Evolutionary conservation across 352 stramenopile genomes (phyloP).

Genomic region (Pythium dissimile): DNA sequence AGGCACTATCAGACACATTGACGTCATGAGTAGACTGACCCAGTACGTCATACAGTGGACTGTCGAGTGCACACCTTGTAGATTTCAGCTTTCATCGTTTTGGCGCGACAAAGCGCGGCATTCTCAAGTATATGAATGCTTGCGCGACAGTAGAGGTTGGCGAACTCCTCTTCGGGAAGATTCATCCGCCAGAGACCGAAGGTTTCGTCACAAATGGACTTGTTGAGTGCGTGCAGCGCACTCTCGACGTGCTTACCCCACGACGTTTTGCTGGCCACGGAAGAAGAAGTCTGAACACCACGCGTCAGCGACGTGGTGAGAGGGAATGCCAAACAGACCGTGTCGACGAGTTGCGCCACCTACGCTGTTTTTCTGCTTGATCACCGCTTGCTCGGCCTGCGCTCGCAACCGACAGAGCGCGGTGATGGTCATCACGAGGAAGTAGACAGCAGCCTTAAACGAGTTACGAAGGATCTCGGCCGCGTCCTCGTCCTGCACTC

Average conservation of each 20-base stretch:
- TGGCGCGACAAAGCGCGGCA: constrained; percentile 52
- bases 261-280: constrained; percentile 19
- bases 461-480: constrained; percentile 28
- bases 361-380: constrained; percentile 55
- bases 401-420: constrained; percentile 46
- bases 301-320: not conserved
- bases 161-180: constrained; percentile 77
- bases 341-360: not conserved
- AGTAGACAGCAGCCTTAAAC: constrained; percentile 72
- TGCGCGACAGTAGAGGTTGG: constrained; percentile 66
- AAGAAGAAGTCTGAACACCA: not conserved
- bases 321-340: not conserved
- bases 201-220: constrained; percentile 56
- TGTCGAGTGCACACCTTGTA: constrained; percentile 43
- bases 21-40: not conserved
- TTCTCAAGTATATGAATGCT: constrained; percentile 70
- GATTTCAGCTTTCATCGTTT: constrained; percentile 57
- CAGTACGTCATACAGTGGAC: not conserved
- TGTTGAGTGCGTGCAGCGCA: constrained; percentile 50
- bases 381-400: constrained; percentile 56
- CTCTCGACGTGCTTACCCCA: constrained; percentile 68
- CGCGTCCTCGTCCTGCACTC: constrained; percentile 21
- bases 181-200: constrained; percentile 82
- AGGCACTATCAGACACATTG: constrained; percentile 37
- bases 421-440: constrained; percentile 59